Evolutionary conservation across 176 grass and related monocot genomes (phyloP).

Genomic region (Pontederia crassipes): DNA sequence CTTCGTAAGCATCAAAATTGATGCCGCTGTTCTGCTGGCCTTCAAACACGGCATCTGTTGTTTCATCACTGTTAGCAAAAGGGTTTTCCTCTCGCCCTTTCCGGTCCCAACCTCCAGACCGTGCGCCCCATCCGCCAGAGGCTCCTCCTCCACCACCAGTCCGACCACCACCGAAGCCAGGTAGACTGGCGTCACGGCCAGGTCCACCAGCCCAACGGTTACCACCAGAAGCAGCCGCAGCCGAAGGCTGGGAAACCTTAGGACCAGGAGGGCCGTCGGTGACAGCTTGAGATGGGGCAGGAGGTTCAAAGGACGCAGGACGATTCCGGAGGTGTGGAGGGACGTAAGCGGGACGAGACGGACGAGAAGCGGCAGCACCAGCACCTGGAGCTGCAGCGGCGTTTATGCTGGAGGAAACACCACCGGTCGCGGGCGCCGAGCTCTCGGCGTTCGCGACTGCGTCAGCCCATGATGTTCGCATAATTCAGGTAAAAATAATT

Average conservation of each 20-base stretch:
- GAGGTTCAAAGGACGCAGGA: constrained; percentile 11
- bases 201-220: constrained; percentile 23
- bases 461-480: constrained; percentile 99
- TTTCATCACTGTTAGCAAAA: constrained; percentile 43
- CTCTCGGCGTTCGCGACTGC: constrained; percentile 96
- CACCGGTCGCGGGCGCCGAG: constrained; percentile 68
- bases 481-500: constrained; percentile 45
- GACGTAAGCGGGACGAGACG: constrained; percentile 52
- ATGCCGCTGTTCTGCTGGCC: constrained; percentile 41
- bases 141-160: constrained; percentile 6
- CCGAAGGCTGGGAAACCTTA: constrained; percentile 16
- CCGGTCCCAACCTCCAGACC: constrained; percentile 47
- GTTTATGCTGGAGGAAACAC: not conserved
- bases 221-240: constrained; percentile 16
- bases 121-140: constrained; percentile 33
- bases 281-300: constrained; percentile 11
- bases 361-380: constrained; percentile 24
- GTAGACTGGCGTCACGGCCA: not conserved
- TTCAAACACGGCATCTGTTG: constrained; percentile 22
- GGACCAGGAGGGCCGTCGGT: constrained; percentile 14
- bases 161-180: constrained; percentile 11
- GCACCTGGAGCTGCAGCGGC: constrained; percentile 8
- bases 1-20: constrained; percentile 96
- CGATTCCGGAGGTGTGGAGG: constrained; percentile 79
- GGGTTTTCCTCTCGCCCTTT: constrained; percentile 72